Base-by-base conservation (phyloP, 495 filamentous ascomycete genomes). In the Bryoglossum gracile region DNA sequence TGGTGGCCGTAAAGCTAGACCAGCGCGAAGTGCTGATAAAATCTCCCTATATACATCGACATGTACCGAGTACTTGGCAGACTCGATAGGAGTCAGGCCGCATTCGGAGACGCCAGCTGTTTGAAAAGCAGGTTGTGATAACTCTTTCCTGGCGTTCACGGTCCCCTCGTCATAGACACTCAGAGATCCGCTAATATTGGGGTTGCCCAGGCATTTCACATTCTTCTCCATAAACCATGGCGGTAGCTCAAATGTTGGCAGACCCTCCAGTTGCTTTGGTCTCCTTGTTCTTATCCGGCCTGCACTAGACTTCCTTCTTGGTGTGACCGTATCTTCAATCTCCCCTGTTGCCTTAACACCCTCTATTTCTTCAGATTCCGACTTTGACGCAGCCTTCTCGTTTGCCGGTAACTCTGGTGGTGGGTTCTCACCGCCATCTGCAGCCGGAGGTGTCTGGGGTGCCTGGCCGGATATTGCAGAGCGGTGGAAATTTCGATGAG, bases 191-290 rank as follows among this genome's bases (percentile, higher is more conserved):
- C 26, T 16, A 3, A 37, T 14, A 13, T 25, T n/a, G 11, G 21
- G 8, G 21, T 52, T 46, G n/a, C 37, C 54, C 4, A 36, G 22
- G 23, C 48, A 41, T 47, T 51, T 55, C 1, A 71, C 59, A 43
- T 65, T 65, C 1, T 51, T 24, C 21, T 64, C 49, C 30, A 62
- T 41, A 56, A 80, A 78, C 43, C 66, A 71, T 8, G 58, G 51
- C 6, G 74, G 71, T 17, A 78, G 25, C 17, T 62, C 47, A 3
- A 74, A 53, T 16, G 67, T 61, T 2, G 73, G 70, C 0, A 71
- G 30, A 21, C 65, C 60, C 39, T 73, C 65, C 13, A 68, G 62
- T 46, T 63, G 61, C 38, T 65, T 65, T 52, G 51, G 61, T 26
- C 71, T 61, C 32, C 36, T 35, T n/a, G 59, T 55, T 22, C 72